These are phyloP conservation scores for Austroboletus novae-zelandiae DNA, from an alignment of 1,284 basidiomycete genomes.

Conservation along the genomic window DNA sequence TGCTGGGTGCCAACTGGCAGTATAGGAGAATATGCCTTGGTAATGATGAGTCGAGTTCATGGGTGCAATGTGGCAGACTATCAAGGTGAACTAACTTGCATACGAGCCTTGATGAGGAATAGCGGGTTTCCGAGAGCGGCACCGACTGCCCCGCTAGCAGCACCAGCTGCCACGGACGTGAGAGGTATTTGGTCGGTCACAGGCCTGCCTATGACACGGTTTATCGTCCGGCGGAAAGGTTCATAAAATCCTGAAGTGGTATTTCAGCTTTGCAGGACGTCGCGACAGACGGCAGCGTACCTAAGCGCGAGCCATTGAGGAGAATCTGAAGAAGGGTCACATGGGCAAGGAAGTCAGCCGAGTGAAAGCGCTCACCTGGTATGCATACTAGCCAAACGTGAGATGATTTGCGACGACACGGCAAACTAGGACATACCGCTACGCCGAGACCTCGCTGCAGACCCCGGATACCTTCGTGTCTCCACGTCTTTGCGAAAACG, in stretches of 20 bases:
- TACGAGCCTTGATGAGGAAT: constrained; percentile 95
- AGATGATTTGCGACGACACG: constrained; percentile 12
- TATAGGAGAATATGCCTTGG: constrained; percentile 86
- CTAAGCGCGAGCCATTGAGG: constrained; percentile 92
- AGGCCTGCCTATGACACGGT: constrained; percentile 64
- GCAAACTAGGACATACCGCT: constrained; percentile 60
- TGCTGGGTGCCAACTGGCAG: constrained; percentile 95
- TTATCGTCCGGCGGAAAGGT: constrained; percentile 77
- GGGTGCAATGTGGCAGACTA: neutral
- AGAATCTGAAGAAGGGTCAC: constrained; percentile 58
- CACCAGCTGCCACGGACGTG: constrained; percentile 84
- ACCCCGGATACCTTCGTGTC: constrained; percentile 87
- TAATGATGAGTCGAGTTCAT: constrained; percentile 2
- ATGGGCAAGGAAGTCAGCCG: neutral
- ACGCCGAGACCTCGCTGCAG: constrained; percentile 89
- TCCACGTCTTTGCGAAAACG: constrained; percentile 87
- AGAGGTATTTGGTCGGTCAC: constrained; percentile 64
- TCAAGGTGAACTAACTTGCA: constrained; percentile 68
- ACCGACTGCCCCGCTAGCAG: constrained; percentile 86
- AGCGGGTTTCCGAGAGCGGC: constrained; percentile 91
- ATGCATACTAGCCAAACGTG: constrained; percentile 65
- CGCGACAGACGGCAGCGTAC: constrained; percentile 39
- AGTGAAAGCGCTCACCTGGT: constrained; percentile 62
- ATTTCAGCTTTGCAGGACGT: neutral
- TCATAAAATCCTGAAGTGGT: constrained; percentile 83